Evolutionary conservation across 108 stramenopile species (phyloP).

Genomic region (Nannochloropsis granulata): DNA sequence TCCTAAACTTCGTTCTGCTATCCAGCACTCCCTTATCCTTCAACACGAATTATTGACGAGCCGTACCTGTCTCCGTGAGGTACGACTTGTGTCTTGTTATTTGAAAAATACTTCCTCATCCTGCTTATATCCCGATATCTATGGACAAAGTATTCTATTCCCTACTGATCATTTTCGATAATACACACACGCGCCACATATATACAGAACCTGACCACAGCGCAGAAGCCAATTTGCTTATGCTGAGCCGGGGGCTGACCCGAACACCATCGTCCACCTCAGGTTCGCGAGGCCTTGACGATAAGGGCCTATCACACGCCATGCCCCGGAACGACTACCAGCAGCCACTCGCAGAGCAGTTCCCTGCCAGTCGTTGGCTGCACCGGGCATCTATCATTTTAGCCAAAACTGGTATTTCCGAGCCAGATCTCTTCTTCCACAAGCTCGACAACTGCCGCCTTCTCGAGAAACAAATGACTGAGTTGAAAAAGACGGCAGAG

Average conservation of each 20-base stretch:
- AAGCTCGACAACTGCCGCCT: not conserved
- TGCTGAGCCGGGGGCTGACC: not conserved
- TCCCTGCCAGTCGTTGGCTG: not conserved
- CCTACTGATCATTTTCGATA: too few species aligned
- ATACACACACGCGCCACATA: too few species aligned
- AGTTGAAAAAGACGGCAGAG: not conserved
- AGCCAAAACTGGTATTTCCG: not conserved
- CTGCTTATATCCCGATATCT: too few species aligned
- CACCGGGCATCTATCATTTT: not conserved
- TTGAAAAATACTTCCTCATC: too few species aligned
- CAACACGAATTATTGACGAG: not conserved
- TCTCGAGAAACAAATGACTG: not conserved
- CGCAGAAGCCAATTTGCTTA: not conserved
- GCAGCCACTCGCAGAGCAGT: too few species aligned
- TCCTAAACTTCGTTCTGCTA: not conserved
- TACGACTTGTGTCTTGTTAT: not conserved
- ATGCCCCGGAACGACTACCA: too few species aligned
- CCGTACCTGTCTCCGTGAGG: not conserved
- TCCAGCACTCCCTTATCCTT: not conserved
- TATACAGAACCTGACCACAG: not conserved
- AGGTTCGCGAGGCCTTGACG: not conserved
- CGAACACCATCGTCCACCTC: not conserved
- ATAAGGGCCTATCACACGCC: too few species aligned
- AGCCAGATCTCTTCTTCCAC: not conserved
- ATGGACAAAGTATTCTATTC: too few species aligned